Evolutionary conservation across 1,284 basidiomycete genomes (phyloP).

Genomic region (Naganishia cerealis): DNA sequence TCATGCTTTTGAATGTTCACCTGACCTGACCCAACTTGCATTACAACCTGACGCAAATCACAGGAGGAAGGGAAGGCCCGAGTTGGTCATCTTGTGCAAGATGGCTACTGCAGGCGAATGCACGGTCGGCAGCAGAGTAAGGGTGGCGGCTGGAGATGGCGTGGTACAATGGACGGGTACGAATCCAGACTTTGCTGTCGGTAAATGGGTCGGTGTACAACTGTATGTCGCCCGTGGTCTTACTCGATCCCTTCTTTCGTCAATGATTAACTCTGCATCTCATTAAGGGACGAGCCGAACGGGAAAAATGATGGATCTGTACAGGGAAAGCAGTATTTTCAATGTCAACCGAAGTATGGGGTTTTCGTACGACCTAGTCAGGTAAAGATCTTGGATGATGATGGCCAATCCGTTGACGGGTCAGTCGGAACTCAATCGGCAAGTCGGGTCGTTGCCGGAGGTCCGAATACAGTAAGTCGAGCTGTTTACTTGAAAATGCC

Average conservation of each 20-base stretch:
- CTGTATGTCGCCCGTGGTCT: constrained; percentile 56
- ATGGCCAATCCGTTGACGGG: neutral
- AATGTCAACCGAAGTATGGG: constrained; percentile 72
- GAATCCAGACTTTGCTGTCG: constrained; percentile 76
- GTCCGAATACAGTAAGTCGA: neutral
- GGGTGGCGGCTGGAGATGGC: constrained; percentile 75
- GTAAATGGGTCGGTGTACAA: constrained; percentile 94
- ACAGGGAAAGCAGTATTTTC: constrained; percentile 79
- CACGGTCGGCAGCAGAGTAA: constrained; percentile 56
- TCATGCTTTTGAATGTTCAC: neutral
- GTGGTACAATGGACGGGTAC: constrained; percentile 81
- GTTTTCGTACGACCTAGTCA: constrained; percentile 89
- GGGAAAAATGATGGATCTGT: constrained; percentile 97
- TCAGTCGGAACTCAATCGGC: neutral
- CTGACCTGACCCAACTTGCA: neutral
- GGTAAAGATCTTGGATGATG: constrained; percentile 62
- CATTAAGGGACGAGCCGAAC: constrained; percentile 59
- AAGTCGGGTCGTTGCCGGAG: constrained; percentile 2
- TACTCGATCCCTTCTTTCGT: neutral
- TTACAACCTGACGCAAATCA: neutral
- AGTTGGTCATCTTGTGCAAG: neutral
- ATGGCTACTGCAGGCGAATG: constrained; percentile 23
- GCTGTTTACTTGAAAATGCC: constrained; percentile 53
- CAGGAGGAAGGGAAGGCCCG: neutral
- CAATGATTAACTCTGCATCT: neutral